Percentiles rank a stretch among this genome's conserved stretches.
These are phyloP conservation scores for Phytopythium boreale DNA, from an alignment of 352 stramenopile genomes.

Conservation along the genomic window DNA sequence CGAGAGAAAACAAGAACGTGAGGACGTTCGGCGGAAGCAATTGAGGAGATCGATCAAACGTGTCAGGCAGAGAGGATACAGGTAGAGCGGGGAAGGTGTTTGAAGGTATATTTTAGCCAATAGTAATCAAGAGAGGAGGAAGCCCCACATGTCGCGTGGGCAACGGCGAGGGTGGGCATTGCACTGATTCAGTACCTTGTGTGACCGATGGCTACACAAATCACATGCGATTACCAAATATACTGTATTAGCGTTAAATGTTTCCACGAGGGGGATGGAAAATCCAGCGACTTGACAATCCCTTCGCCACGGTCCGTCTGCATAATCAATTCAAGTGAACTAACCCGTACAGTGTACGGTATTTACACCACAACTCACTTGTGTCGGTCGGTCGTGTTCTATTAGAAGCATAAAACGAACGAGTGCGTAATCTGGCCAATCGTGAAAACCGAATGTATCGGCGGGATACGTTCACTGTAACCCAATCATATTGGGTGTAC, in stretches of 20 bases:
- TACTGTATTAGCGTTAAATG: background rate
- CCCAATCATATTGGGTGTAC: too few relatives aligned
- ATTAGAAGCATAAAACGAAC: too few relatives aligned
- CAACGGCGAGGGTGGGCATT: background rate
- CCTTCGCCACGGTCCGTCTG: too few relatives aligned
- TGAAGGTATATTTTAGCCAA: background rate
- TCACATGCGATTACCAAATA: background rate
- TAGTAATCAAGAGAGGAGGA: background rate
- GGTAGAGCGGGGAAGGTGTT: background rate
- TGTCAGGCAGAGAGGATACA: background rate
- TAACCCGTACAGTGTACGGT: too few relatives aligned
- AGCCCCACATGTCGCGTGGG: background rate
- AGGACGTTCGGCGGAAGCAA: background rate
- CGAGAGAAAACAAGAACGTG: background rate
- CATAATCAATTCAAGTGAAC: background rate
- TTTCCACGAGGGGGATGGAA: background rate
- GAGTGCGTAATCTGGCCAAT: too few relatives aligned
- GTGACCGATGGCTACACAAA: background rate
- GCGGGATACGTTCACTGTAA: too few relatives aligned
- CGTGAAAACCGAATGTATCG: too few relatives aligned
- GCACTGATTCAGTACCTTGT: background rate
- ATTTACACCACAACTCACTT: too few relatives aligned
- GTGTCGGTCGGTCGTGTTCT: too few relatives aligned
- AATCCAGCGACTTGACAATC: background rate
- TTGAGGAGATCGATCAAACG: background rate